Evolutionary conservation across 106 monocot species (phyloP), one percentile per base, ranked within the genome.

Genomic region (Dioscorea alata): DNA sequence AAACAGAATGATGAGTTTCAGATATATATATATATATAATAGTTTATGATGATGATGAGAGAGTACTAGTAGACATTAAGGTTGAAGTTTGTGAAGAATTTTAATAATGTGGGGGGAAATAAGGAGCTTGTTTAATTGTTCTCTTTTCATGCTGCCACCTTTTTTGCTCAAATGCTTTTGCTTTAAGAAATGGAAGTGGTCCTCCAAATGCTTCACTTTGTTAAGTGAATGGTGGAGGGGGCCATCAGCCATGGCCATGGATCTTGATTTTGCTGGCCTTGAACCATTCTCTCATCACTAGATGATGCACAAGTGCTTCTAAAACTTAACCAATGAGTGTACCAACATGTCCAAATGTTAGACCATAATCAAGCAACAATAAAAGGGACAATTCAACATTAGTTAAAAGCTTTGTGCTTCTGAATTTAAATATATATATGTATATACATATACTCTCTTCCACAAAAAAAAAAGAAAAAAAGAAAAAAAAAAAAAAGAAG

Each of bases 101-200:
- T 8, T 42, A 8, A 8, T 59, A 19, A 56, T 8, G 54, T 56
- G 54, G 54, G n/a, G n/a, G 54, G 16, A 19, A 13, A 56, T 19
- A 18, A 4, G 5, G 42, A 42, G 42, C 9, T 6, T 0, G 42
- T 10, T 42, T n/a, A n/a, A n/a, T n/a, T 42, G 42, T 42, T 42
- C 42, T 42, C 42, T 42, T 42, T 56, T 56, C 54, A 56, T 56
- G 16, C 54, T 56, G 42, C 19, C 19, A 19, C 12, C 19, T 19
- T 14, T 56, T 19, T 19, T 56, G 10, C 54, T 56, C 12, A 56
- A 13, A 56, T 56, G 54, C 54, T 56, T 56, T 56, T 16, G 54
- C 54, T 56, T 56, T 56, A 56, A 56, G 54, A 56, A 56, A 56
- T 56, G 54, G 54, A 56, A 13, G 54, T 56, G 54, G n/a, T 56